Conservation (phyloP, 805 yeast genomes). For the Sugiyamaella valdiviana region DNA sequence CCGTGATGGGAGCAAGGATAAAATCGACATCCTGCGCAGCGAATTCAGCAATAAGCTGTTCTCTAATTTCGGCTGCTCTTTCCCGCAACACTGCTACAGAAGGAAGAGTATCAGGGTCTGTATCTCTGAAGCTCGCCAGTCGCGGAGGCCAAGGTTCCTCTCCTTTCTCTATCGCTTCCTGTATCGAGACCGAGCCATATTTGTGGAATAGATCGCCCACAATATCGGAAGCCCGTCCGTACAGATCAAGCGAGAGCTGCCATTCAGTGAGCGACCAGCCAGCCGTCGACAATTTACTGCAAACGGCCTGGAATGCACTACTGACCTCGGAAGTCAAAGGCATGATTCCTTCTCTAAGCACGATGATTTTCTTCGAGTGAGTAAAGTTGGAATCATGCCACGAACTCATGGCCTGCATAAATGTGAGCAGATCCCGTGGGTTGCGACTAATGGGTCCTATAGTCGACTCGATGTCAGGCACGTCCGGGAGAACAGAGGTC, state of each 20-base stretch:
- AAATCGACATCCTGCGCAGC: neutral
- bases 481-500: neutral
- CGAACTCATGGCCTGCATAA: neutral
- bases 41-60: neutral
- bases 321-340: neutral
- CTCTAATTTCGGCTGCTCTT: neutral
- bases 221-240: neutral
- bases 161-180: constrained; percentile 1
- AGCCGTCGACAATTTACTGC: neutral
- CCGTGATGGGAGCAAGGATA: constrained; percentile 6
- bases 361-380: neutral
- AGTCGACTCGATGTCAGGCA: neutral
- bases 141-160: constrained; percentile 11
- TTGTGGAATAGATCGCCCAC: constrained; percentile 1
- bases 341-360: neutral
- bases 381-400: neutral
- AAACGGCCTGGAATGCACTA: neutral
- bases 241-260: neutral
- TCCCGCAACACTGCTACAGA: neutral
- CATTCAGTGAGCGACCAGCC: constrained; percentile 6
- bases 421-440: neutral
- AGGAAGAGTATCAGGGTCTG: neutral
- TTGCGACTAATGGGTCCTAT: neutral
- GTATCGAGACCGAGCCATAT: constrained; percentile 3
- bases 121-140: neutral